phyloP scores from a whole-genome alignment of 176 grass and related monocot genomes.

The Thalia dealbata region DNA sequence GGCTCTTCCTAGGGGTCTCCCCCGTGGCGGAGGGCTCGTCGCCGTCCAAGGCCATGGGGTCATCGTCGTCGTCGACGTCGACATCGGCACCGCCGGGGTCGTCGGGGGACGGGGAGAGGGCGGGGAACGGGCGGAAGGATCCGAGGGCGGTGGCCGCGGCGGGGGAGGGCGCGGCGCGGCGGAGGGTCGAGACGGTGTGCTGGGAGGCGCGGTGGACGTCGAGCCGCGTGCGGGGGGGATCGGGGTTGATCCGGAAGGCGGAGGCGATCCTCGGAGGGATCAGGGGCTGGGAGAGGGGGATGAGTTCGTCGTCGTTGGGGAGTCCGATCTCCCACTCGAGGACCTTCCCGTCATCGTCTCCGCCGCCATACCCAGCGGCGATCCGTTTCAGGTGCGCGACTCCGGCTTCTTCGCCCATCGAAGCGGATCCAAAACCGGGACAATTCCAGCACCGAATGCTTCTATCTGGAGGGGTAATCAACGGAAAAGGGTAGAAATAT shows the following conservation, averaged over 20 bases:
- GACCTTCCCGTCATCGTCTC: conserved; percentile 24
- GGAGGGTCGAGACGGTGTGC: conserved; percentile 50
- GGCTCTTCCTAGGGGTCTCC: not conserved
- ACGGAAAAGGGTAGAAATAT: not conserved
- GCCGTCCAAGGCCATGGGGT: conserved; percentile 6
- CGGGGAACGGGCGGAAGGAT: conserved; percentile 15
- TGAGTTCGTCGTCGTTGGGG: conserved; percentile 43
- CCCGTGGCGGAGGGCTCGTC: not conserved
- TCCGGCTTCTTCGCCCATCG: conserved; percentile 43
- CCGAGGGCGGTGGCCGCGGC: not conserved
- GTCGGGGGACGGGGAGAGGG: conserved; percentile 8
- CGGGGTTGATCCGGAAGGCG: conserved; percentile 72
- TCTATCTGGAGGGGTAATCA: not conserved
- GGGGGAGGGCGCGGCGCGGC: conserved; percentile 22
- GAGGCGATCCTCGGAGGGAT: conserved; percentile 51
- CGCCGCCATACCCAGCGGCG: conserved; percentile 6
- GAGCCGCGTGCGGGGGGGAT: conserved; percentile 42
- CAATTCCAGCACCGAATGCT: not conserved
- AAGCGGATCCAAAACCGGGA: not conserved
- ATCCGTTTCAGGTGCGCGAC: conserved; percentile 14
- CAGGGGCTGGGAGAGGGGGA: conserved; percentile 61
- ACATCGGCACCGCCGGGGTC: not conserved
- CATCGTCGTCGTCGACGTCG: conserved; percentile 20
- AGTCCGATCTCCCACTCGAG: conserved; percentile 70
- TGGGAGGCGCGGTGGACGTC: conserved; percentile 66